Evolutionary conservation across 805 yeast genomes (phyloP).

Genomic region (Cyberlindnera mycetangii): DNA sequence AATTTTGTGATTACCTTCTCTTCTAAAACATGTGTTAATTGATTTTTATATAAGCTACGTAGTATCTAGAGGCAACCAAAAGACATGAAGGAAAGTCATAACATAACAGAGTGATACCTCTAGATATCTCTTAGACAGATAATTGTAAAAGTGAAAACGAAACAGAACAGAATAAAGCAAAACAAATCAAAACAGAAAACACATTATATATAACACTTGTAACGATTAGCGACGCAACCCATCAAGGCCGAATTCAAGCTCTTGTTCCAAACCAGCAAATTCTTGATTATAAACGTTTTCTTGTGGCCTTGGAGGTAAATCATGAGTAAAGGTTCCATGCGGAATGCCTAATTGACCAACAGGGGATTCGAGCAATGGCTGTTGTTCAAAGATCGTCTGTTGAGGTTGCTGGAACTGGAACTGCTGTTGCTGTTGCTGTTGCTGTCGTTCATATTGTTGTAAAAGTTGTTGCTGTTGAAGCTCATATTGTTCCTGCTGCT

Average conservation of each 20-base stretch:
- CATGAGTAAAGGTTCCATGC: conserved; percentile 41
- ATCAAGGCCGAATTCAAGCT: conserved; percentile 66
- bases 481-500: conserved; percentile 20
- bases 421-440: conserved; percentile 14
- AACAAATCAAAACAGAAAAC: background rate
- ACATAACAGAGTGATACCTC: too few species aligned
- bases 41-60: background rate
- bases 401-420: conserved; percentile 16
- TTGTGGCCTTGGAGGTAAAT: conserved; percentile 61
- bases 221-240: conserved; percentile 12
- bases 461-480: conserved; percentile 11
- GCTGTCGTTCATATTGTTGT: conserved; percentile 18
- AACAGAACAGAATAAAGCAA: background rate
- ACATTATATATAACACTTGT: background rate
- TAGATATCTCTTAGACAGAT: too few species aligned
- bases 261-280: conserved; percentile 52
- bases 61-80: background rate
- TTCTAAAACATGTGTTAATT: background rate
- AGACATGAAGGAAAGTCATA: too few species aligned
- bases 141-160: background rate
- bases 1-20: background rate
- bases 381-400: conserved; percentile 5
- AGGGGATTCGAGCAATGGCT: conserved; percentile 24
- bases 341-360: conserved; percentile 46
- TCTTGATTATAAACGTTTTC: conserved; percentile 35